phyloP scores from a whole-genome alignment of 495 filamentous ascomycete species.

The Penicillium samsonianum region DNA sequence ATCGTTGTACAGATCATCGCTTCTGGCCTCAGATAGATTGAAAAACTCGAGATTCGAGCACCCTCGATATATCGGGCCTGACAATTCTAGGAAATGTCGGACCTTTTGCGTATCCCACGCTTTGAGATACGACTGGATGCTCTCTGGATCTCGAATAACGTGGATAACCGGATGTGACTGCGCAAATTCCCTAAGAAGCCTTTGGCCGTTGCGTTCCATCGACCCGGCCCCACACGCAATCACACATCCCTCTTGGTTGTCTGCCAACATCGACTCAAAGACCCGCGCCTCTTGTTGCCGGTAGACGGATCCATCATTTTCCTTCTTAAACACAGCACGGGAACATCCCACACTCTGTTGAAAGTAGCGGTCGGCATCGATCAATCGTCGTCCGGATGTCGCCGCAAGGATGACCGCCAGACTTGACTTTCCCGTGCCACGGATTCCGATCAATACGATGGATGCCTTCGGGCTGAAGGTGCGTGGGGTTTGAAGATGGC shows the following conservation, averaged over 20 bases:
- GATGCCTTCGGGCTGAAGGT: conserved; percentile 63
- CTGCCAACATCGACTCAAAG: conserved; percentile 62
- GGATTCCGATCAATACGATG: conserved; percentile 72
- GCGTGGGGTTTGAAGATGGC: conserved; percentile 30
- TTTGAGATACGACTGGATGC: conserved; percentile 62
- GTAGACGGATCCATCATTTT: conserved; percentile 61
- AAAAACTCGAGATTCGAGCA: conserved; percentile 80
- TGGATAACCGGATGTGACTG: conserved; percentile 70
- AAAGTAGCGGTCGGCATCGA: conserved; percentile 73
- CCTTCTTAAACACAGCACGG: conserved; percentile 59
- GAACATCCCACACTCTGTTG: conserved; percentile 65
- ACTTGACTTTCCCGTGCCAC: conserved; percentile 75
- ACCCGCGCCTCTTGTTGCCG: conserved; percentile 62
- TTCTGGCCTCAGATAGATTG: conserved; percentile 55
- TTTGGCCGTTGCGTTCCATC: conserved; percentile 48
- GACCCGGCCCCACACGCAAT: conserved; percentile 67
- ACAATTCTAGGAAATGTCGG: conserved; percentile 54
- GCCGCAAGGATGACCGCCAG: conserved; percentile 77
- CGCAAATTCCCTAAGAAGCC: conserved; percentile 47
- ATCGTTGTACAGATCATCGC: too few species aligned
- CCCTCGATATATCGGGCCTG: conserved; percentile 53
- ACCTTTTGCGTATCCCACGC: conserved; percentile 57
- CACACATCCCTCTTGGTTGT: conserved; percentile 63
- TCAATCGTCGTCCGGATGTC: conserved; percentile 65
- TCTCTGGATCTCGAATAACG: conserved; percentile 64